Evolutionary conservation across 495 filamentous ascomycete genomes (phyloP).

Genomic region (Neurospora discreta): DNA sequence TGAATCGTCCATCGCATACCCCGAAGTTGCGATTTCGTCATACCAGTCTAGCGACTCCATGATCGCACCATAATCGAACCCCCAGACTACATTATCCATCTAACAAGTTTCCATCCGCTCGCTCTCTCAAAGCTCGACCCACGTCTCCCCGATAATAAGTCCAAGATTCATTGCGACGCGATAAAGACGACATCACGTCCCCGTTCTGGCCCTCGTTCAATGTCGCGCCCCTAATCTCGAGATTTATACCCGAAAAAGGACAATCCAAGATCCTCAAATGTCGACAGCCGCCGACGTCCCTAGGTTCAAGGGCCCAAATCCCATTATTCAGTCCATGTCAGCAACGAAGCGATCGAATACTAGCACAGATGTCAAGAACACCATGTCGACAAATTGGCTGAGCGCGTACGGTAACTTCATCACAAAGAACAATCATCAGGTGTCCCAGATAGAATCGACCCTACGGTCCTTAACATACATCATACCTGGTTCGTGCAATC

Average conservation of each 20-base stretch:
- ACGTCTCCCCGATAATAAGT: neutral
- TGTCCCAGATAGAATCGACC: conserved; percentile 86
- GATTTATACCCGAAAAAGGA: neutral
- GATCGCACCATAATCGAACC: neutral
- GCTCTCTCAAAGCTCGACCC: neutral
- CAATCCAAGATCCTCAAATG: neutral
- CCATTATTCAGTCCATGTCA: neutral
- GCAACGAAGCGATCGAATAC: neutral
- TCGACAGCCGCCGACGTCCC: neutral
- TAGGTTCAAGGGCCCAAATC: neutral
- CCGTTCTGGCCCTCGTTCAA: neutral
- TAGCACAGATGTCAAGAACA: neutral
- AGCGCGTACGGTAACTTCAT: conserved; percentile 83
- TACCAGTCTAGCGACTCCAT: neutral
- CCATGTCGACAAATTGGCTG: conserved; percentile 55
- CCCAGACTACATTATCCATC: neutral
- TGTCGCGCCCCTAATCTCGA: neutral
- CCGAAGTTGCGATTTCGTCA: neutral
- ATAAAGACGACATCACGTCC: neutral
- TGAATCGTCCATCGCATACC: neutral
- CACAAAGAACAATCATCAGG: conserved; percentile 81
- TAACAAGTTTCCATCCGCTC: neutral
- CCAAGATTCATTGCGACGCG: neutral
- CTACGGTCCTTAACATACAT: conserved; percentile 89
- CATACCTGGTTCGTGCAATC: conserved; percentile 58